Evolutionary conservation across 371 early-diverging fungal genomes (phyloP).

Genomic region (Thermomucor indicae-seudaticae): DNA sequence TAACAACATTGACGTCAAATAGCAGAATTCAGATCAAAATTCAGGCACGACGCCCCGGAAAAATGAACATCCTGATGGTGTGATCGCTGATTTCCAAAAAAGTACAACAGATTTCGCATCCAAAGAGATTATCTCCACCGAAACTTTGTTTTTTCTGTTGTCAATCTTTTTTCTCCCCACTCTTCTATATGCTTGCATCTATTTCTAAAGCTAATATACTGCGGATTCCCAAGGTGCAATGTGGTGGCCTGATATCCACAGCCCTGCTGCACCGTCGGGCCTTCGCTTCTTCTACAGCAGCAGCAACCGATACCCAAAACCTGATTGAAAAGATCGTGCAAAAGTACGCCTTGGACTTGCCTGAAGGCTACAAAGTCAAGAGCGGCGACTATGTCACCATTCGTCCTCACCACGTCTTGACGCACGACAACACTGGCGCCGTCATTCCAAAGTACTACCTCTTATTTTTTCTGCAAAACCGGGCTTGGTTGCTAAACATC

Average conservation of each 20-base stretch:
- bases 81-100: no score
- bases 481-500: no score
- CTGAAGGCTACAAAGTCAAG: conserved; percentile 62
- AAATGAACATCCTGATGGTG: no score
- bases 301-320: conserved; percentile 62
- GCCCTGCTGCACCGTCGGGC: conserved; percentile 5
- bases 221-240: conserved; percentile 2
- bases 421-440: conserved; percentile 96
- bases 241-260: background rate
- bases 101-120: no score
- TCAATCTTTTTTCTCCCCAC: conserved; percentile 1
- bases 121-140: background rate
- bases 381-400: conserved; percentile 93
- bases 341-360: conserved; percentile 75
- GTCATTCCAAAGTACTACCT: conserved; percentile 78
- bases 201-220: conserved; percentile 10
- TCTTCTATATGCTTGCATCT: conserved; percentile 12
- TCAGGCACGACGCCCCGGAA: no score
- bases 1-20: no score
- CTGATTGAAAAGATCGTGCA: conserved; percentile 92
- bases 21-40: no score
- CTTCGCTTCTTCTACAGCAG: conserved; percentile 17
- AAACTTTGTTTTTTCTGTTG: background rate
- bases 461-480: background rate
- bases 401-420: conserved; percentile 86